Base-by-base conservation (phyloP, 352 stramenopile genomes). In the Phytophthora uliginosa region DNA sequence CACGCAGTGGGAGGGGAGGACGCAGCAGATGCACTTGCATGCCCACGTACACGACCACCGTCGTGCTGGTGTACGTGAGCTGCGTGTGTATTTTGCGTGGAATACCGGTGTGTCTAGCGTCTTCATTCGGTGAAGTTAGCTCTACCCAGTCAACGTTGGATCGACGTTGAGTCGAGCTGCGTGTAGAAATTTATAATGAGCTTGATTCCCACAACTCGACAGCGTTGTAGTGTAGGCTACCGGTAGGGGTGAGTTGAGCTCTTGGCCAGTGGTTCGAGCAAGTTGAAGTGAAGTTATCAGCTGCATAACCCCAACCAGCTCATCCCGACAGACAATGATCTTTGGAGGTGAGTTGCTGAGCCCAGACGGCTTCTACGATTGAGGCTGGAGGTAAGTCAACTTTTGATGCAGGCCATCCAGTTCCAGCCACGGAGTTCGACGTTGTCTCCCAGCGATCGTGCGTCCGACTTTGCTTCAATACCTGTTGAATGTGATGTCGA, bases 111-210 rank as follows among this genome's bases (percentile, higher is more conserved):
- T 63, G 50, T 2, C 18, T 51, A 51, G 42, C 24, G 55, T 61
- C 56, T 38, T 55, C 36, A 3, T 18, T 66, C 13, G 36, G 52
- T 22, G 18, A 50, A 50, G 17, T 12, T 24, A 4, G 42, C 17
- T 51, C 42, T 51, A 7, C 42, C 17, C 42, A 5, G 42, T 51
- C 42, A 22, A 24, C 42, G 42, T 42, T 38, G 20, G 28, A 31
- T 31, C 42, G 8, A 24, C 42, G 42, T 45, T 45, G 38, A 45
- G n/a, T 52, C 22, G 26, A 36, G 59, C 47, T 63, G 26, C 53
- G 48, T 66, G 65, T 72, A 69, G 59, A 73, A 57, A 58, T 42
- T 57, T 56, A 56, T 67, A 72, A 54, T 54, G 66, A 73, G 20
- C 59, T 68, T 53, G 15, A 38, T 20, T 34, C 36, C 34, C 5